Evolutionary conservation across 768 basidiomycete species (phyloP).

Genomic region (Serpula lacrymans): DNA sequence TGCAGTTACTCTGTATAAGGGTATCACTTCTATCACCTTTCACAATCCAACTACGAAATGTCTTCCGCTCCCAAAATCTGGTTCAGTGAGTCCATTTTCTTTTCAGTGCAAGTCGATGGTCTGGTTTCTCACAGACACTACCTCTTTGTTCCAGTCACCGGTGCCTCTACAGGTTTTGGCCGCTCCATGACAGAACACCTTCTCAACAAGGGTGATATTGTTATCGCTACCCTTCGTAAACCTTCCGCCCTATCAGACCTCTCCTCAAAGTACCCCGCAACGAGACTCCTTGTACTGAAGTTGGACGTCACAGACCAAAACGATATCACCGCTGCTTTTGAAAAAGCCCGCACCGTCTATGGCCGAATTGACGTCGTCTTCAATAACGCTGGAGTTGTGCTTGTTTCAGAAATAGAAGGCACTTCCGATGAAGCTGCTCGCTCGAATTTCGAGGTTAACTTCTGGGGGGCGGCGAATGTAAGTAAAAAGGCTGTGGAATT

Average conservation of each 20-base stretch:
- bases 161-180: slow-evolving; percentile 34
- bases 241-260: slow-evolving; percentile 24
- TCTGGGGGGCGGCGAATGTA: slow-evolving; percentile 26
- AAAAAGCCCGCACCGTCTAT: slow-evolving; percentile 23
- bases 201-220: slow-evolving; percentile 31
- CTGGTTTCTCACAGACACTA: too few relatives aligned
- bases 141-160: slow-evolving; percentile 33
- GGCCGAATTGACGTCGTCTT: slow-evolving; percentile 38
- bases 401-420: slow-evolving; percentile 30
- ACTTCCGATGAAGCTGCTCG: slow-evolving; percentile 23
- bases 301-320: slow-evolving; percentile 32
- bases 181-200: slow-evolving; percentile 23
- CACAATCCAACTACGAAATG: too few relatives aligned
- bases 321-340: slow-evolving; percentile 30
- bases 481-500: slow-evolving; percentile 17
- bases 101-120: too few relatives aligned
- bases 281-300: slow-evolving; percentile 29
- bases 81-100: not conserved
- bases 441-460: slow-evolving; percentile 27
- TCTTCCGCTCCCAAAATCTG: not conserved
- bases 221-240: slow-evolving; percentile 37
- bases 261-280: slow-evolving; percentile 15
- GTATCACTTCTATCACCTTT: too few relatives aligned
- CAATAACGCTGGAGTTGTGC: slow-evolving; percentile 32
- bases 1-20: too few relatives aligned